Percentiles rank a stretch among this genome's conserved stretches.
These are phyloP conservation scores for Thermothielavioides terrestris DNA, from an alignment of 495 filamentous ascomycete species.

Conservation along the genomic window DNA sequence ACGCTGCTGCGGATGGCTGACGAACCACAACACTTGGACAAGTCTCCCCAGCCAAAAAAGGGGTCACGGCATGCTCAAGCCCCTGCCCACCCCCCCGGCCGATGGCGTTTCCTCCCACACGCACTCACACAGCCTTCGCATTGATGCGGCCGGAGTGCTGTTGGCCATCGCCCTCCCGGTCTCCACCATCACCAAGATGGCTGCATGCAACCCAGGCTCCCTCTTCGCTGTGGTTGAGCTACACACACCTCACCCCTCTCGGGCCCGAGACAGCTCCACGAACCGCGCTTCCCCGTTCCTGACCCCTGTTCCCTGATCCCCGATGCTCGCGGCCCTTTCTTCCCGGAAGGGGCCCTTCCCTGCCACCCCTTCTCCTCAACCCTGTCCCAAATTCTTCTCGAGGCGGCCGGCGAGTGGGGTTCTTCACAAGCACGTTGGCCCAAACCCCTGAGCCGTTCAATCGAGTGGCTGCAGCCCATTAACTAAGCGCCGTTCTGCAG, in stretches of 20 bases:
- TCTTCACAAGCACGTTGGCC: no score
- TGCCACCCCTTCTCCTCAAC: neutral
- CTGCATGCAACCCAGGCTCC: neutral
- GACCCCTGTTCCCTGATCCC: neutral
- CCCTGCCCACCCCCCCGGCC: no score
- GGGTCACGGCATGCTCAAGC: no score
- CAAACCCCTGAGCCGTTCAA: no score
- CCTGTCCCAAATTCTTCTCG: neutral
- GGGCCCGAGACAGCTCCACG: neutral
- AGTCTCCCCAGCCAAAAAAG: no score
- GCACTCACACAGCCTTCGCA: neutral
- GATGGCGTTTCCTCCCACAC: neutral
- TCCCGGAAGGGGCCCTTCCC: neutral
- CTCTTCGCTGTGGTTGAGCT: neutral
- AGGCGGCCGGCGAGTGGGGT: no score
- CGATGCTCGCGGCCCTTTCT: neutral
- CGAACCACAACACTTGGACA: no score
- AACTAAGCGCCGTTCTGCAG: constrained; percentile 3
- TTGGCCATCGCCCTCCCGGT: neutral
- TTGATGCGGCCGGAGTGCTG: neutral
- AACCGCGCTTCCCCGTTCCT: neutral
- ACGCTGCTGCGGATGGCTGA: no score
- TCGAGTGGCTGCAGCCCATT: neutral
- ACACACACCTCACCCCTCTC: neutral
- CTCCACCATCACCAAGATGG: neutral